Base-by-base conservation (phyloP, 2,329 filamentous ascomycete species). In the Parastagonospora nodorum region DNA sequence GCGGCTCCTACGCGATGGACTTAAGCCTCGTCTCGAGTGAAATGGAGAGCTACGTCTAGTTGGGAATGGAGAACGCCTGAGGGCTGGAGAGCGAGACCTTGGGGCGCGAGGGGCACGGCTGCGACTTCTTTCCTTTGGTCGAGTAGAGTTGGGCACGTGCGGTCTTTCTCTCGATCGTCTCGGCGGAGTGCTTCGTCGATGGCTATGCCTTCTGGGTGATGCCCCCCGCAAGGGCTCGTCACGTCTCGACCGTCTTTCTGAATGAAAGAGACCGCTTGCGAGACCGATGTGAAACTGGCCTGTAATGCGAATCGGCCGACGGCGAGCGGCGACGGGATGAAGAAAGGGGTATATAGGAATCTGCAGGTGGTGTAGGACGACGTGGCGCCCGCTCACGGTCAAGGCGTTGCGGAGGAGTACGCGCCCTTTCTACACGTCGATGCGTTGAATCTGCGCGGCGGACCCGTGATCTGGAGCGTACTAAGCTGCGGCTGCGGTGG, bases 261-360 rank as follows among this genome's bases (percentile, higher is more conserved):
- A 64, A 64, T 24, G 71, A 66, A 40, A 47, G 16, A 11, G 71
- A 73, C 42, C 70, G 62, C 59, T 67, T 69, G 38, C 71, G 64
- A 41, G 53, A 53, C 48, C 68, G 63, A 42, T 62, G 61, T 32
- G 69, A 55, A 32, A 66, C 64, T 16, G 63, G 60, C 45, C 67
- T 60, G 56, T 75, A 74, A 45, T 68, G 62, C 28, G 73, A 74
- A 38, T 77, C 75, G 51, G 57, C 62, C 11, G 77, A 78, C 11
- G 64, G 72, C 31, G 76, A 78, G 48, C 74, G 75, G 40, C 71
- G 74, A 35, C 72, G 75, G 48, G 63, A 57, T 10, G 68, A 48
- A 7, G 60, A 50, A 0, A 57, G 42, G 30, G 67, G 67, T 27
- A 74, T 61, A 58, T 75, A 74, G 24, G 66, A 61, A 51, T 72